Evolutionary conservation across 352 stramenopile genomes (phyloP), one percentile per base, ranked within the genome.

Genomic region (Phytophthora sojae): DNA sequence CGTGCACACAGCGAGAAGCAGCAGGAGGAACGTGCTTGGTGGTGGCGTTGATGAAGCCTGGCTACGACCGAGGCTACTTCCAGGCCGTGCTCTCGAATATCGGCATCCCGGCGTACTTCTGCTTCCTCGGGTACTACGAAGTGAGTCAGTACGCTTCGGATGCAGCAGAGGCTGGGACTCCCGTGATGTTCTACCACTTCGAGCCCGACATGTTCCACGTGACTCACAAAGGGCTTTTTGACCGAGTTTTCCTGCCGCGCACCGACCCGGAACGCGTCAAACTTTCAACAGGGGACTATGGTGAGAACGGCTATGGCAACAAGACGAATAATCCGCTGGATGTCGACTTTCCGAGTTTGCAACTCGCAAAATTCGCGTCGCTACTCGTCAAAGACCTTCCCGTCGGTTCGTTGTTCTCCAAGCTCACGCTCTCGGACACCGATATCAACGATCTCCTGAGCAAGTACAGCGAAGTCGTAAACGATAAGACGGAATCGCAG

Each of bases 81-180:
- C 79, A 86, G 49, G 69, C 82, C 0, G 61, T 81, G 14, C 44
- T 90, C 15, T 61, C 68, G 15, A 92, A 90, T 71, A 44, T 83
- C 12, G 61, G 69, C 9, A 77, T 92, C 9, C 82, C 82, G 3
- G 78, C 84, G 0, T 92, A 90, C 71, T 89, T 92, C 37, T 92
- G 82, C 67, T 92, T 90, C 52, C 50, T 88, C 21, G 80, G 80
- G 0, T 86, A 87, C 42, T 67, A 57, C 7, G 77, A 57, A 9
- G 61, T 85, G 9, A 64, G 78, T 15, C 29, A 69, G 8, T 89
- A 82, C 45, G 80, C 72, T 4, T 49, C 80, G 9, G 71, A 81
- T 1, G 67, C 64, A 35, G 76, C 80, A 42, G 19, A 45, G 4
- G 56, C 62, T 6, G 64, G 67, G 0, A 23, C 23, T 2, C 67